These are phyloP conservation scores for Globisporangium yorkense DNA, from an alignment of 352 stramenopile species.

Conservation along the genomic window DNA sequence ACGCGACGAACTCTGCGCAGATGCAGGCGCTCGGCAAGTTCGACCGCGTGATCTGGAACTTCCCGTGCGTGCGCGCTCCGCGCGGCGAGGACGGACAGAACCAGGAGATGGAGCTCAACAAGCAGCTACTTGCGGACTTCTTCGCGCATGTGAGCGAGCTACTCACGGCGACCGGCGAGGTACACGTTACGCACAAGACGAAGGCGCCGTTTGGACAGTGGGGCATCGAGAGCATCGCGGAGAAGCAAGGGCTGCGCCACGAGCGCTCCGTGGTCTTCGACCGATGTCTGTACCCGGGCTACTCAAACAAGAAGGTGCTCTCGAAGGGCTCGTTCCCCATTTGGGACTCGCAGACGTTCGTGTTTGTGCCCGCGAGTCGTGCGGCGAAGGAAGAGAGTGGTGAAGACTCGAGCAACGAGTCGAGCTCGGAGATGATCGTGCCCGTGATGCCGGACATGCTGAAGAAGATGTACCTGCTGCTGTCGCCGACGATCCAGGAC, in stretches of 20 bases:
- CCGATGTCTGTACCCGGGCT: conserved; percentile 87
- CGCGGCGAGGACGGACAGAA: conserved; percentile 95
- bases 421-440: conserved; percentile 11
- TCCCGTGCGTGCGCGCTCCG: conserved; percentile 89
- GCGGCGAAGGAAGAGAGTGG: conserved; percentile 11
- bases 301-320: conserved; percentile 95
- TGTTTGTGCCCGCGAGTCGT: conserved; percentile 66
- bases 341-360: conserved; percentile 93
- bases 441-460: conserved; percentile 55
- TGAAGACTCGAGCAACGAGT: neutral
- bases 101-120: conserved; percentile 94
- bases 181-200: conserved; percentile 96
- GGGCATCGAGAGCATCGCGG: conserved; percentile 71
- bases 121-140: conserved; percentile 88
- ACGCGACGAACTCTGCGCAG: conserved; percentile 84
- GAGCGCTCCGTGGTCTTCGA: conserved; percentile 90
- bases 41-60: conserved; percentile 96
- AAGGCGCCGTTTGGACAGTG: conserved; percentile 89
- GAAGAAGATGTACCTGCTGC: conserved; percentile 57
- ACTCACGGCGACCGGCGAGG: conserved; percentile 66
- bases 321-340: conserved; percentile 95
- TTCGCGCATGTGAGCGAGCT: conserved; percentile 55
- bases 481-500: conserved; percentile 60
- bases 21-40: conserved; percentile 72
- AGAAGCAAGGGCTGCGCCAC: conserved; percentile 36